A percentile compares a stretch with the other conserved stretches of the same genome.
Evolutionary conservation across 306 rosid species (phyloP).

Genomic region (Vigna angularis): DNA sequence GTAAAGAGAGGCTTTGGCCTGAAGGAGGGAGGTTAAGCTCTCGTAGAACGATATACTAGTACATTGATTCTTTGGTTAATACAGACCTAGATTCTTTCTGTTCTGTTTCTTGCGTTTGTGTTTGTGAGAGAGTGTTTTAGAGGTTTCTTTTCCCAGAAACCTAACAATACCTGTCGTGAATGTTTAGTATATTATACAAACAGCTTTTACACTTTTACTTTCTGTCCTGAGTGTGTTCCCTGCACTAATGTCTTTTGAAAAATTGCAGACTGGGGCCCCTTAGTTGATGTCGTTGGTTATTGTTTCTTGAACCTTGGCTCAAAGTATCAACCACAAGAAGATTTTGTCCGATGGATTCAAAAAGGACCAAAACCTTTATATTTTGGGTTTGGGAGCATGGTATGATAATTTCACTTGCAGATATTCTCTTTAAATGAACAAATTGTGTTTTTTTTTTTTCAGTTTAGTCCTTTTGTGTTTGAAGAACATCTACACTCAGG

Average conservation of each 20-base stretch:
- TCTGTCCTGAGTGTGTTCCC: conserved; percentile 6
- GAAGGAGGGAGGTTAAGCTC: too few species aligned
- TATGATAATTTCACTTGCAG: conserved; percentile 49
- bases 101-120: too few species aligned
- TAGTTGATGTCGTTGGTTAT: conserved; percentile 87
- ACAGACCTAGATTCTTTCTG: too few species aligned
- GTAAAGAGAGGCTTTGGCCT: too few species aligned
- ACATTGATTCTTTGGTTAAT: too few species aligned
- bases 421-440: conserved; percentile 12
- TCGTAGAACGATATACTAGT: too few species aligned
- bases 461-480: not conserved
- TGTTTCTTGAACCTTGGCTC: conserved; percentile 81
- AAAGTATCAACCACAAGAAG: conserved; percentile 75
- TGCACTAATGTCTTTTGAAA: conserved; percentile 37
- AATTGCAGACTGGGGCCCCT: conserved; percentile 84
- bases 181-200: not conserved
- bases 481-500: not conserved
- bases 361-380: conserved; percentile 76
- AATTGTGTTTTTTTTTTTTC: not conserved
- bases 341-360: conserved; percentile 71
- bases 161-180: not conserved
- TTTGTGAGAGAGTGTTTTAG: too few species aligned
- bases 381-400: conserved; percentile 96
- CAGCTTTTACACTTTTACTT: conserved; percentile 8
- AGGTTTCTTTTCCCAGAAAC: too few species aligned